phyloP scores from a whole-genome alignment of 73 alveolate species.

The Paramecium sonneborni region DNA sequence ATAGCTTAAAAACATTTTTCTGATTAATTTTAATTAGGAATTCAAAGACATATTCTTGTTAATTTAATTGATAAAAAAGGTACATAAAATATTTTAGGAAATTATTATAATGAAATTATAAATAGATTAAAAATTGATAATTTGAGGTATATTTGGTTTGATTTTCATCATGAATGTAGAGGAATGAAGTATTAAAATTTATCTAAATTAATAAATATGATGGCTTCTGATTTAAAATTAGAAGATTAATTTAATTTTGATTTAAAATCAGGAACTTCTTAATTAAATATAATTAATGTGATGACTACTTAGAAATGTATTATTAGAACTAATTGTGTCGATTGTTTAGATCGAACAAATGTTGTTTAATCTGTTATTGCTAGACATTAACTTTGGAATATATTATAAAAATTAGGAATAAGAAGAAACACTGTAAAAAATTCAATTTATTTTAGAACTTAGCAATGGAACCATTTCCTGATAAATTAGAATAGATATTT shows the following conservation, averaged over 20 bases:
- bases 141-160: constrained; percentile 95
- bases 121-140: constrained; percentile 70
- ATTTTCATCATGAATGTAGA: constrained; percentile 97
- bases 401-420: constrained; percentile 77
- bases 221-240: constrained; percentile 64
- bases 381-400: constrained; percentile 75
- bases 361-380: constrained; percentile 86
- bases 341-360: constrained; percentile 97
- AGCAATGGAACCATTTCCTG: constrained; percentile 89
- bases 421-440: constrained; percentile 34
- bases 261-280: neutral
- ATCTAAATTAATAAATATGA: constrained; percentile 75
- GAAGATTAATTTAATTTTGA: constrained; percentile 69
- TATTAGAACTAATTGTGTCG: constrained; percentile 96
- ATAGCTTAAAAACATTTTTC: constrained; percentile 58
- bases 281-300: constrained; percentile 50
- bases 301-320: constrained; percentile 80
- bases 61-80: constrained; percentile 65
- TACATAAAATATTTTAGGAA: constrained; percentile 53
- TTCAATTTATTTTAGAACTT: neutral
- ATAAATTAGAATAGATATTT: constrained; percentile 83
- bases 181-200: constrained; percentile 95
- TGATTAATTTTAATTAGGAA: constrained; percentile 52
- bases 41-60: constrained; percentile 47
- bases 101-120: constrained; percentile 75